Conservation (phyloP, 2,329 filamentous ascomycete species). For the Trematosphaeria pertusa region DNA sequence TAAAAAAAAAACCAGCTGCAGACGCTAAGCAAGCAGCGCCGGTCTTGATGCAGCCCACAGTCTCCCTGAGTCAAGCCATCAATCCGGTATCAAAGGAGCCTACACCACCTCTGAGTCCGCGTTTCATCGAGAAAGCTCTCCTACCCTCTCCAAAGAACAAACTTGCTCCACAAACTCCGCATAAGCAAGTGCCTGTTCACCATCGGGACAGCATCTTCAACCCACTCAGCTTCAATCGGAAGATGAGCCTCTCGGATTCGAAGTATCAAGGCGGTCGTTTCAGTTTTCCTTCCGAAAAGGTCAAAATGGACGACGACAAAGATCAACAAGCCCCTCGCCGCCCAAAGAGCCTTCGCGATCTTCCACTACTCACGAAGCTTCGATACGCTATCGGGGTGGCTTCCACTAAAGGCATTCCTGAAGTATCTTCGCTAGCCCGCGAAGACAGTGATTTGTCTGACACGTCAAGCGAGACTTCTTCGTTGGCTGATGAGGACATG, state of each 20-base stretch:
- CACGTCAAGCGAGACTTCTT: slow-evolving; percentile 33
- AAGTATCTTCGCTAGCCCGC: slow-evolving; percentile 21
- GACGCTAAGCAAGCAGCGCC: slow-evolving; percentile 1
- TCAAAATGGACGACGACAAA: slow-evolving; percentile 5
- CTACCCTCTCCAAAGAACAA: slow-evolving; percentile 49
- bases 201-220: slow-evolving; percentile 57
- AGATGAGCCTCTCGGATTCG: slow-evolving; percentile 56
- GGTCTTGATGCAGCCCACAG: not conserved
- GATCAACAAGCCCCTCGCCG: slow-evolving; percentile 12
- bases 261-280: slow-evolving; percentile 63
- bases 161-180: slow-evolving; percentile 4
- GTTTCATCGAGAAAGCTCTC: slow-evolving; percentile 54
- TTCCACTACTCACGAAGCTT: slow-evolving; percentile 41
- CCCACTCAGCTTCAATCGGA: slow-evolving; percentile 59
- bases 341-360: slow-evolving; percentile 31
- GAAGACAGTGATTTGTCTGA: slow-evolving; percentile 36
- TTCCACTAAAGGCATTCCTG: slow-evolving; percentile 24
- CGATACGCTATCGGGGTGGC: slow-evolving; percentile 37
- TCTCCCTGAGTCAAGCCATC: not conserved
- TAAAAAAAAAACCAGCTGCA: not conserved
- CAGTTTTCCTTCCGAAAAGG: slow-evolving; percentile 25
- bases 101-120: slow-evolving; percentile 51
- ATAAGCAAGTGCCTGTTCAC: slow-evolving; percentile 9
- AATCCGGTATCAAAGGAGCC: slow-evolving; percentile 19
- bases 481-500: slow-evolving; percentile 27